Evolutionary conservation across 2,329 filamentous ascomycete species (phyloP).

Genomic region (Chaetomium strumarium): DNA sequence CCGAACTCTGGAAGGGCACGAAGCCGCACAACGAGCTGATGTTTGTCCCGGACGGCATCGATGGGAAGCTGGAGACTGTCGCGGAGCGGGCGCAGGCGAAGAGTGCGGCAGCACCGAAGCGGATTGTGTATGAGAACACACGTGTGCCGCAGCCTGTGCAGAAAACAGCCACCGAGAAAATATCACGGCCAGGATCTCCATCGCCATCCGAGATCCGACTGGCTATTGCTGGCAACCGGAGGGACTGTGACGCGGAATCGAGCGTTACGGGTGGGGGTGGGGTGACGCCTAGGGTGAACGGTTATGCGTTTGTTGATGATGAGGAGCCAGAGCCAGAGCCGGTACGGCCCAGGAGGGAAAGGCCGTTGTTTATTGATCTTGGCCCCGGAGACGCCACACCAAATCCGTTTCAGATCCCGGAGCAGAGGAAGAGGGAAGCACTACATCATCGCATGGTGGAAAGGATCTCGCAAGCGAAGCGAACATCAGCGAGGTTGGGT

Average conservation of each 20-base stretch:
- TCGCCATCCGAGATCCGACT: constrained; percentile 79
- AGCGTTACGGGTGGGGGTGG: constrained; percentile 44
- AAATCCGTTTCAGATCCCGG: constrained; percentile 75
- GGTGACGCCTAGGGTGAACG: constrained; percentile 86
- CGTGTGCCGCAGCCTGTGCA: constrained; percentile 53
- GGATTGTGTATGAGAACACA: constrained; percentile 78
- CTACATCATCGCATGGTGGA: constrained; percentile 86
- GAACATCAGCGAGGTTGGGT: constrained; percentile 52
- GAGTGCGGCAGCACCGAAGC: constrained; percentile 70
- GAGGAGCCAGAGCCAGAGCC: constrained; percentile 54
- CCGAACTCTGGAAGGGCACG: constrained; percentile 65
- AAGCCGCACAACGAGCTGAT: constrained; percentile 78
- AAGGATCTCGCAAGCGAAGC: constrained; percentile 66
- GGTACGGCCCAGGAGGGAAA: constrained; percentile 25
- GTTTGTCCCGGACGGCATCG: constrained; percentile 67
- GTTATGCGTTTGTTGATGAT: constrained; percentile 91
- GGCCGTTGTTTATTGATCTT: constrained; percentile 46
- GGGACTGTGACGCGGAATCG: constrained; percentile 57
- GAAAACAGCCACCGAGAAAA: constrained; percentile 24
- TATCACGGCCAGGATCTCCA: constrained; percentile 62
- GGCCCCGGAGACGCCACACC: constrained; percentile 56
- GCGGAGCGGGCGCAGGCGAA: constrained; percentile 62
- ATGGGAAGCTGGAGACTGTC: constrained; percentile 55
- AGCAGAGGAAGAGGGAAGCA: constrained; percentile 69
- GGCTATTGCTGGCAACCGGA: constrained; percentile 70